A percentile compares a stretch with the other conserved stretches of the same genome.
These are phyloP conservation scores for Neurospora discreta DNA, from an alignment of 495 filamentous ascomycete species.

Conservation along the genomic window DNA sequence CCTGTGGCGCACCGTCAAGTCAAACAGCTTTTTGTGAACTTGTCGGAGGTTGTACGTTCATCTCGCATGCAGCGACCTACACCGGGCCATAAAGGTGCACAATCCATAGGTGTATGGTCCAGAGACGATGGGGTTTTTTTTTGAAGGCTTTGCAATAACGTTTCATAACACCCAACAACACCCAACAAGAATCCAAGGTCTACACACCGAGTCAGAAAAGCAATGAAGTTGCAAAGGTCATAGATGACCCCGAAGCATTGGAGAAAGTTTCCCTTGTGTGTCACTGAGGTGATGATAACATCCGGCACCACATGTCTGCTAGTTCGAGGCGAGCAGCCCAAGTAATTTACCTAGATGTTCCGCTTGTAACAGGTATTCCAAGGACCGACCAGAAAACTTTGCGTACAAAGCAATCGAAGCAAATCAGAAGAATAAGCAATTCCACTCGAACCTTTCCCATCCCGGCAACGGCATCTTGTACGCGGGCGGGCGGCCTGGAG, in stretches of 20 bases:
- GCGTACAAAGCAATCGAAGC: neutral
- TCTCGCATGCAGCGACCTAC: neutral
- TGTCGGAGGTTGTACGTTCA: neutral
- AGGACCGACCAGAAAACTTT: neutral
- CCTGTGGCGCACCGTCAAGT: neutral
- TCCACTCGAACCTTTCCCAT: neutral
- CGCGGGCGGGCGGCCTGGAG: neutral
- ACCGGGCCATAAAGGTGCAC: neutral
- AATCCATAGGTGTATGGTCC: neutral
- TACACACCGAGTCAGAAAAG: neutral
- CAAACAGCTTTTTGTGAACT: neutral
- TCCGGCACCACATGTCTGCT: neutral
- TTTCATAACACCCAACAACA: neutral
- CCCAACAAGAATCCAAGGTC: neutral
- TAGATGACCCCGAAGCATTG: neutral
- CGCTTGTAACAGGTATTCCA: neutral
- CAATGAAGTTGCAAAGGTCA: neutral
- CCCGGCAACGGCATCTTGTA: neutral
- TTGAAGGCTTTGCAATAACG: neutral
- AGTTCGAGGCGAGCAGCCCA: neutral
- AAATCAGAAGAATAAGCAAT: neutral
- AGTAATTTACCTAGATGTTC: neutral
- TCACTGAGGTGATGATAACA: neutral
- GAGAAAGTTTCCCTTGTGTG: neutral
- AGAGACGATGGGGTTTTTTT: neutral